These are phyloP conservation scores for Atkinsonella texensis DNA, from an alignment of 2,329 filamentous ascomycete genomes.

Conservation along the genomic window DNA sequence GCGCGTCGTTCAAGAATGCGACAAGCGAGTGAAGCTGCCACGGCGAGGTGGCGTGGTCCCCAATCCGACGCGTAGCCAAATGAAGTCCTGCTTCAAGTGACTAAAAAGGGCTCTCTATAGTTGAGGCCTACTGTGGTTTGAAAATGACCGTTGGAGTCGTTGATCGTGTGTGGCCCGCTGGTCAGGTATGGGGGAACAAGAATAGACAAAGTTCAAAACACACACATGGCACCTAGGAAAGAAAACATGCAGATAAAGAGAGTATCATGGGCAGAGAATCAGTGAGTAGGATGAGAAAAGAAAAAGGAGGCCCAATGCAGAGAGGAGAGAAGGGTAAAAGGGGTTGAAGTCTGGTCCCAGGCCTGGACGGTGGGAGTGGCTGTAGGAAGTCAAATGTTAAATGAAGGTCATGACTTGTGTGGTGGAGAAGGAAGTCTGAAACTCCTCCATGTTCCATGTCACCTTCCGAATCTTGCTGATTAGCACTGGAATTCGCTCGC, in stretches of 20 bases:
- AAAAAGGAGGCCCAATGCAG: not conserved
- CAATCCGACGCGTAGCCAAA: not conserved
- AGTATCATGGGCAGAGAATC: slow-evolving; percentile 4
- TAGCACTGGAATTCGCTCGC: no score
- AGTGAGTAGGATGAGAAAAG: not conserved
- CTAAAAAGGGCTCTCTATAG: not conserved
- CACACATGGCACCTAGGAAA: not conserved
- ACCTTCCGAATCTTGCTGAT: no score
- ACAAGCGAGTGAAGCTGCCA: not conserved
- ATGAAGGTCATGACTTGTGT: not conserved
- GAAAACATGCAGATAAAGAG: not conserved
- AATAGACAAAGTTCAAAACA: not conserved
- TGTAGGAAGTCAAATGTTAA: not conserved
- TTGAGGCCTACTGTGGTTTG: not conserved
- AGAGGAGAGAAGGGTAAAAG: not conserved
- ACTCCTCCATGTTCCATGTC: not conserved
- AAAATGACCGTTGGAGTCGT: not conserved
- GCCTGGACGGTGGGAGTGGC: not conserved
- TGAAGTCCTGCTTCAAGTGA: slow-evolving; percentile 7
- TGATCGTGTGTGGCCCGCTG: not conserved
- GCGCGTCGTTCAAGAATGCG: not conserved
- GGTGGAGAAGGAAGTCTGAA: slow-evolving; percentile 5
- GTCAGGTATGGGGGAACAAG: not conserved
- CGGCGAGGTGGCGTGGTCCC: not conserved
- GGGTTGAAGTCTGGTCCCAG: not conserved